Percentiles rank a stretch among this genome's conserved stretches.
Evolutionary conservation across 2,329 filamentous ascomycete species (phyloP).

Genomic region (Fusarium guadeloupense): DNA sequence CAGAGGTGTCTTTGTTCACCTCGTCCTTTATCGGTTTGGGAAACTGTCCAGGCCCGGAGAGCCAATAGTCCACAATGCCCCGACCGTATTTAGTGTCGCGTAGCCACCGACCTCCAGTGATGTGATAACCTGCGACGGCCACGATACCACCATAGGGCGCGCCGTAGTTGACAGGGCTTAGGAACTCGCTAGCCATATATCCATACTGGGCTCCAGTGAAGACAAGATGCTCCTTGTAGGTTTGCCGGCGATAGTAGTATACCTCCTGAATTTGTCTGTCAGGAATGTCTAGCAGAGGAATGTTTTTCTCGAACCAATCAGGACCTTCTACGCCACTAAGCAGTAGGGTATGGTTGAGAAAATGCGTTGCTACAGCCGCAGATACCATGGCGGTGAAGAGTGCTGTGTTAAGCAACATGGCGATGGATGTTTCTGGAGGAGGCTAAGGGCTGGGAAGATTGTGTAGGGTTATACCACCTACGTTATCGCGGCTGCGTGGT

Average conservation of each 20-base stretch:
- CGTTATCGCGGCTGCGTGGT: neutral
- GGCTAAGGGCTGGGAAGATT: neutral
- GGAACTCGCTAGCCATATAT: slow-evolving; percentile 4
- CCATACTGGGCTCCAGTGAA: slow-evolving; percentile 1
- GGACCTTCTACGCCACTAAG: neutral
- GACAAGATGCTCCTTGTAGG: slow-evolving; percentile 6
- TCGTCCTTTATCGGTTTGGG: slow-evolving; percentile 1
- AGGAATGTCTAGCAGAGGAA: neutral
- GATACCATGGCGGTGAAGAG: neutral
- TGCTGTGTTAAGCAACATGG: neutral
- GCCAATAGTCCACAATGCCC: slow-evolving; percentile 1
- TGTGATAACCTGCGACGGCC: slow-evolving; percentile 2
- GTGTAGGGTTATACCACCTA: neutral
- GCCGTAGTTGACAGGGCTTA: neutral
- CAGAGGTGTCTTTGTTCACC: neutral
- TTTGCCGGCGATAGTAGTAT: slow-evolving; percentile 9
- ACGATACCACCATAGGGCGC: slow-evolving; percentile 3
- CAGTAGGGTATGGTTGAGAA: neutral
- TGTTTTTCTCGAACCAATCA: slow-evolving; percentile 1
- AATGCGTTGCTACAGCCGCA: neutral
- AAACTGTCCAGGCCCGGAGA: neutral
- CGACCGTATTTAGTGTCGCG: neutral
- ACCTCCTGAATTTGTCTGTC: neutral
- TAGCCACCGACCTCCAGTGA: slow-evolving; percentile 1
- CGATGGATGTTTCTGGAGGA: neutral